These are phyloP conservation scores for Magnolia sinica DNA, from an alignment of 164 flowering plant species.

Conservation along the genomic window DNA sequence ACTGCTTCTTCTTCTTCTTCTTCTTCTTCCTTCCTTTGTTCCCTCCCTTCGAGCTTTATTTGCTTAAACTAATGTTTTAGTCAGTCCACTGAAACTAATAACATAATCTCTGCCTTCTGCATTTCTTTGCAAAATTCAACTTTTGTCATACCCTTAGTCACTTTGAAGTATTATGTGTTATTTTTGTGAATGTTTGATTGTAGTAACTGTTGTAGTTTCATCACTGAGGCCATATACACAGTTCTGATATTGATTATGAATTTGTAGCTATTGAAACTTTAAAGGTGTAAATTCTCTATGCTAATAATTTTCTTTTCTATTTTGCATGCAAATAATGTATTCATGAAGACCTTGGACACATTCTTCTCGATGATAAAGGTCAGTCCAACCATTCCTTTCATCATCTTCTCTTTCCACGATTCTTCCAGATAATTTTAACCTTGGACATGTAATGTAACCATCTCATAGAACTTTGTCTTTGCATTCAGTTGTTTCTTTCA, in stretches of 20 bases:
- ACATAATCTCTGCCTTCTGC: neutral
- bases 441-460: neutral
- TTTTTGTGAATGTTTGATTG: neutral
- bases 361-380: constrained; percentile 18
- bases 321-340: constrained; percentile 11
- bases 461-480: neutral
- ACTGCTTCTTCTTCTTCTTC: neutral
- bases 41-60: neutral
- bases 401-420: neutral
- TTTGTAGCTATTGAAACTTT: neutral
- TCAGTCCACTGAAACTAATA: neutral
- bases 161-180: neutral
- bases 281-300: neutral
- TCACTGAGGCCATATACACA: too few relatives aligned
- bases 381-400: constrained; percentile 2
- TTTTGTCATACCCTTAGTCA: neutral
- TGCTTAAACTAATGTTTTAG: neutral
- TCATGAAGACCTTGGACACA: constrained; percentile 12
- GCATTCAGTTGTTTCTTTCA: neutral
- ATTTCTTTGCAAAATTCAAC: neutral
- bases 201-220: too few relatives aligned
- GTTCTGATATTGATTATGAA: neutral
- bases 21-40: neutral
- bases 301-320: constrained; percentile 1
- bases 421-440: neutral